Conservation (phyloP, 345 rosid species). For the Psidium friedrichsthalianum region DNA sequence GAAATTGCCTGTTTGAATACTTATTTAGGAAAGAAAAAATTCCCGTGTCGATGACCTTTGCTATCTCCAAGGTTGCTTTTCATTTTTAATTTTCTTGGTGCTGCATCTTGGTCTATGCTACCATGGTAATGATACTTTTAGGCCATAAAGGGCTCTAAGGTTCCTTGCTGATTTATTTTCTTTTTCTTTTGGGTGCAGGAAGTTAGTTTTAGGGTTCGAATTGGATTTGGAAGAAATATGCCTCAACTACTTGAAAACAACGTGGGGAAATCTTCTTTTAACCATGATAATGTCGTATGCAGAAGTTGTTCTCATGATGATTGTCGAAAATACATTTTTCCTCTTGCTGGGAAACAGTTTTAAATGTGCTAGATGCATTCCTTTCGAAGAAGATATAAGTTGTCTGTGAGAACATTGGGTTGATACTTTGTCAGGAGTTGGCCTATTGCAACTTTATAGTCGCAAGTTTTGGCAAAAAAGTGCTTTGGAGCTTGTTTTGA, state of each 20-base stretch:
- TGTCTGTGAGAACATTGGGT: background rate
- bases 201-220: conserved; percentile 17
- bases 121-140: background rate
- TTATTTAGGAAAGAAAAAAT: background rate
- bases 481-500: background rate
- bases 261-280: conserved; percentile 17
- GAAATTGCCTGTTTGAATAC: background rate
- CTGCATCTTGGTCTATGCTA: background rate
- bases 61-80: background rate
- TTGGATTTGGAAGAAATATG: conserved; percentile 52
- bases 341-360: background rate
- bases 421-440: background rate
- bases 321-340: background rate
- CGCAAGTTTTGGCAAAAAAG: background rate
- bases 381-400: background rate
- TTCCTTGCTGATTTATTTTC: background rate
- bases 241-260: conserved; percentile 30
- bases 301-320: background rate
- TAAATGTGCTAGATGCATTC: background rate
- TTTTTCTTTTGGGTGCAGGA: conserved; percentile 25
- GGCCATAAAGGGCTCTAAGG: background rate
- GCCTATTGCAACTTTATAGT: background rate
- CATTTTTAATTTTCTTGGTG: background rate
- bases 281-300: background rate
- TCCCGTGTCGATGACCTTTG: background rate